phyloP scores from a whole-genome alignment of 2,329 filamentous ascomycete species.

The Colletotrichum kahawae region DNA sequence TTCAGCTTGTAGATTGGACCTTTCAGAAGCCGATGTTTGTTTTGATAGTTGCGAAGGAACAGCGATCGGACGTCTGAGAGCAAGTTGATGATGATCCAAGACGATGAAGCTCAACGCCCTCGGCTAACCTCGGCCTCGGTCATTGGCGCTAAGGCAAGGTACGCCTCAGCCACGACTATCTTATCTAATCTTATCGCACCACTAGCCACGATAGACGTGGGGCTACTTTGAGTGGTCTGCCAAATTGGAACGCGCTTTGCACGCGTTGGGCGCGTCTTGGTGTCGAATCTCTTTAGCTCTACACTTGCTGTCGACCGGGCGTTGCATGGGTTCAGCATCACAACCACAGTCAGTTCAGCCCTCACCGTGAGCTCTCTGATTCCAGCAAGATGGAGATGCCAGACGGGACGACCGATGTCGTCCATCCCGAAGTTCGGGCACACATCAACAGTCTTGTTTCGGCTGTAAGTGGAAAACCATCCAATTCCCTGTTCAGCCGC shows the following conservation, averaged over 20 bases:
- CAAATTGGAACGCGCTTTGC: not conserved
- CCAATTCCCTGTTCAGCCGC: not conserved
- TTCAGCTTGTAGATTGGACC: not conserved
- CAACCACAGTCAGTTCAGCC: not conserved
- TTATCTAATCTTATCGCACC: not conserved
- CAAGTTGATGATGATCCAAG: constrained; percentile 2
- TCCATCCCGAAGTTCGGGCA: constrained; percentile 91
- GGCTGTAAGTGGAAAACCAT: constrained; percentile 66
- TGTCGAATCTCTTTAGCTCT: not conserved
- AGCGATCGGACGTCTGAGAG: not conserved
- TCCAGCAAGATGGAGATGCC: constrained; percentile 56
- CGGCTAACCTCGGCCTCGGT: constrained; percentile 50
- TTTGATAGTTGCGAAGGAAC: not conserved
- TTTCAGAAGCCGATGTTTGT: not conserved
- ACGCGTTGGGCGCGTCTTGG: constrained; percentile 16
- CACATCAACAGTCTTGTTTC: constrained; percentile 94
- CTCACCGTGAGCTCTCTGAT: not conserved
- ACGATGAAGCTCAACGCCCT: constrained; percentile 7
- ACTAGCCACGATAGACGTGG: not conserved
- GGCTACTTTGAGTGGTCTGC: not conserved
- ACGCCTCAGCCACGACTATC: not conserved
- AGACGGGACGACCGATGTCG: constrained; percentile 62
- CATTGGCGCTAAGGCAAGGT: constrained; percentile 8
- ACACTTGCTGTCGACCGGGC: not conserved
- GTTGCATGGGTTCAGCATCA: constrained; percentile 4